Conservation (phyloP, 768 basidiomycete genomes). For the Lyophyllum semitale region DNA sequence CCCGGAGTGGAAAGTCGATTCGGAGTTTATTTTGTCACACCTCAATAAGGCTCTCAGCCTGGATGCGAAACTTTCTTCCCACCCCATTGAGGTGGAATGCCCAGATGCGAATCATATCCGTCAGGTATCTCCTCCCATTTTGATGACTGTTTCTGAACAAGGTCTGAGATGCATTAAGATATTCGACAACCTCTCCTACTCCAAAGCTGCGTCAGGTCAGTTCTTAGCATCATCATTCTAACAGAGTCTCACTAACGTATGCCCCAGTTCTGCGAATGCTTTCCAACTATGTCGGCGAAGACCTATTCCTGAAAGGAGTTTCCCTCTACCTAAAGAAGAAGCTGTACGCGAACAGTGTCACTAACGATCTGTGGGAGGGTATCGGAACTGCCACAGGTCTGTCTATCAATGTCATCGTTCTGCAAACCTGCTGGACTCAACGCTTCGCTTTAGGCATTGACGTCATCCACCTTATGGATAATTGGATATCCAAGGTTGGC, state of each 20-base stretch:
- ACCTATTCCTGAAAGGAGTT: slow-evolving; percentile 84
- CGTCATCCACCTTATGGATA: slow-evolving; percentile 81
- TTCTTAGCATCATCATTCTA: background rate
- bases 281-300: slow-evolving; percentile 84
- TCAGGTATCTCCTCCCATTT: slow-evolving; percentile 43
- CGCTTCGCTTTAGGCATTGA: slow-evolving; percentile 48
- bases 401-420: background rate
- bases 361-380: slow-evolving; percentile 86
- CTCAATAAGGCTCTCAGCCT: slow-evolving; percentile 76
- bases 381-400: slow-evolving; percentile 72
- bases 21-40: slow-evolving; percentile 79
- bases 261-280: slow-evolving; percentile 88
- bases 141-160: background rate
- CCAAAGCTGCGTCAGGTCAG: slow-evolving; percentile 78
- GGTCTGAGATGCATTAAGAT: slow-evolving; percentile 48
- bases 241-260: background rate
- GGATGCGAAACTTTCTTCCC: slow-evolving; percentile 85
- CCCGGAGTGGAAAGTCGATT: slow-evolving; percentile 86
- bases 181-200: slow-evolving; percentile 87
- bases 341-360: slow-evolving; percentile 82
- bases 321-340: slow-evolving; percentile 91
- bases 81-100: slow-evolving; percentile 91
- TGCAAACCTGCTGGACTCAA: background rate
- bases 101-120: slow-evolving; percentile 85
- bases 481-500: slow-evolving; percentile 89